Evolutionary conservation across 352 stramenopile species (phyloP).

Genomic region (Pythium scleroteichum): DNA sequence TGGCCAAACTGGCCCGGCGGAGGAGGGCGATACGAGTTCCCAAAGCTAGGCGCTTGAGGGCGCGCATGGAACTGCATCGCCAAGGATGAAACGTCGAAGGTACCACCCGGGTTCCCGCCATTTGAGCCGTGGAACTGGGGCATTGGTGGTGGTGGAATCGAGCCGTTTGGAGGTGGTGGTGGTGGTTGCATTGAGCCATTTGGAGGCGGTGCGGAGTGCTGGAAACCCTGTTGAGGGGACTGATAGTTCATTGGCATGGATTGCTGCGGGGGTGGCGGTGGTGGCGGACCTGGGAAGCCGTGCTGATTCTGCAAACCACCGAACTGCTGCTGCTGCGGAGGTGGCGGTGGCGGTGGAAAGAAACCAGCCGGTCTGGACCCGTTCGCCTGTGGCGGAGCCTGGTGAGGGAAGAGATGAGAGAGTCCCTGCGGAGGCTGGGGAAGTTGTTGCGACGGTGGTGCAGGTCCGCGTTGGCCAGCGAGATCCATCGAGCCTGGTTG

Average conservation of each 20-base stretch:
- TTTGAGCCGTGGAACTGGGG: slow-evolving; percentile 23
- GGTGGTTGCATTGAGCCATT: slow-evolving; percentile 10
- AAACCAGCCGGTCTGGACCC: slow-evolving; percentile 5
- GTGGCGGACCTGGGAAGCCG: slow-evolving; percentile 16
- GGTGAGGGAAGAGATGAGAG: slow-evolving; percentile 1
- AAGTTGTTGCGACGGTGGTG: not conserved
- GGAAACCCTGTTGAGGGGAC: slow-evolving; percentile 15
- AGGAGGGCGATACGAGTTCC: slow-evolving; percentile 3
- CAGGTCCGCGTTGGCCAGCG: not conserved
- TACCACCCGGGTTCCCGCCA: slow-evolving; percentile 15
- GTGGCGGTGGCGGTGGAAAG: slow-evolving; percentile 18
- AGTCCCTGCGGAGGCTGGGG: not conserved
- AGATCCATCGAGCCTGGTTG: slow-evolving; percentile 8
- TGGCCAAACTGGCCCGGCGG: slow-evolving; percentile 18
- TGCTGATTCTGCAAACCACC: slow-evolving; percentile 15
- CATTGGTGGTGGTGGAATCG: slow-evolving; percentile 7
- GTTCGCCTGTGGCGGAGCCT: slow-evolving; percentile 8
- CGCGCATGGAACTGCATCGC: slow-evolving; percentile 79
- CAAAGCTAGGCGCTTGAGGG: slow-evolving; percentile 20
- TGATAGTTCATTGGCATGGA: slow-evolving; percentile 15
- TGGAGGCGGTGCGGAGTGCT: not conserved
- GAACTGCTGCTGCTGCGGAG: slow-evolving; percentile 14
- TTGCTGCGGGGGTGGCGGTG: slow-evolving; percentile 20
- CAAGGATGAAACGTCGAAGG: slow-evolving; percentile 63
- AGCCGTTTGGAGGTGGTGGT: slow-evolving; percentile 10